Percentiles rank a stretch among this genome's conserved stretches.
phyloP scores from a whole-genome alignment of 2,329 filamentous ascomycete species.

The Peltaster fructicola region DNA sequence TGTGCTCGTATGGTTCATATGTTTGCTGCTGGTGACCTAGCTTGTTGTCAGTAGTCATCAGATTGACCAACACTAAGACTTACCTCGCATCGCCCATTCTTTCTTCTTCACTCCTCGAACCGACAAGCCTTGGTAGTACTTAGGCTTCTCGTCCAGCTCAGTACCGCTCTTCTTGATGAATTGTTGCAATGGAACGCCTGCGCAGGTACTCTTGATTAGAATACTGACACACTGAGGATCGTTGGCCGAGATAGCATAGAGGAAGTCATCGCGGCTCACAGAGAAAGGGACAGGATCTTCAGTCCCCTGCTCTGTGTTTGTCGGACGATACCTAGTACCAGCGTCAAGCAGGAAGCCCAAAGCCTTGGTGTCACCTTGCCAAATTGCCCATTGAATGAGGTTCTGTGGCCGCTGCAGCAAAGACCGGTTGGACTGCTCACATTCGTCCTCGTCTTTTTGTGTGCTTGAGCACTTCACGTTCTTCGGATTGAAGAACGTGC shows the following conservation, averaged over 20 bases:
- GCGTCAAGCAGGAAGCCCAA: no score
- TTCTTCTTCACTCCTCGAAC: constrained; percentile 56
- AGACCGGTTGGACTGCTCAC: no score
- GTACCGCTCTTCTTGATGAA: constrained; percentile 49
- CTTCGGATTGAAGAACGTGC: no score
- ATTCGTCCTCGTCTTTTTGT: constrained; percentile 4
- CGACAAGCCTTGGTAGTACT: constrained; percentile 59
- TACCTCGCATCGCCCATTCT: constrained; percentile 56
- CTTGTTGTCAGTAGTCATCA: no score
- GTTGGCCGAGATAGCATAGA: constrained; percentile 26
- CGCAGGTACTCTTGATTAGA: constrained; percentile 48
- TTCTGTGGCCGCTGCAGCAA: no score
- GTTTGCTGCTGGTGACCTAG: constrained; percentile 13
- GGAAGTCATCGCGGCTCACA: constrained; percentile 17
- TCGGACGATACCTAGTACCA: no score
- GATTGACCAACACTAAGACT: no score
- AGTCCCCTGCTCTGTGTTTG: no score
- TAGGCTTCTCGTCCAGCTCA: constrained; percentile 42
- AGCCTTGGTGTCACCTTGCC: constrained; percentile 7
- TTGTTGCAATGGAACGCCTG: constrained; percentile 49
- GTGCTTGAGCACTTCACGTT: no score
- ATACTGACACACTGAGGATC: constrained; percentile 41
- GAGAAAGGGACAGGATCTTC: no score
- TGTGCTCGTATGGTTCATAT: constrained; percentile 10
- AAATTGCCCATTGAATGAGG: no score